A percentile compares a stretch with the other conserved stretches of the same genome.
Evolutionary conservation across 768 basidiomycete genomes (phyloP).

Genomic region (Exidia glandulosa): DNA sequence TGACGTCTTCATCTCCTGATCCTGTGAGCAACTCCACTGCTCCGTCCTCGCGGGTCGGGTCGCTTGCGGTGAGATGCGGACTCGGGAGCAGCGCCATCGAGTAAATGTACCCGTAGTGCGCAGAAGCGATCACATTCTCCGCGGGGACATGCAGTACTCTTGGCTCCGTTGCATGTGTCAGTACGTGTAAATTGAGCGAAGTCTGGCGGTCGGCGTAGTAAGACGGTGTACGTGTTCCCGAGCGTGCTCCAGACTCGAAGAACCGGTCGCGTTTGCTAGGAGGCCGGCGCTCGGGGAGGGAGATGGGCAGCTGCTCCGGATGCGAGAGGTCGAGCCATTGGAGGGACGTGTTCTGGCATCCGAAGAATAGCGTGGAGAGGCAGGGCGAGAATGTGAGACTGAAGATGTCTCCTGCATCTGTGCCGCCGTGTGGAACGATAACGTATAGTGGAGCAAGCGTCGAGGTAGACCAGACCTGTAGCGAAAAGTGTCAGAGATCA

Average conservation of each 20-base stretch:
- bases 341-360: slow-evolving; percentile 87
- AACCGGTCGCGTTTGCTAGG: slow-evolving; percentile 4
- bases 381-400: slow-evolving; percentile 67
- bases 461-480: slow-evolving; percentile 72
- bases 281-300: slow-evolving; percentile 5
- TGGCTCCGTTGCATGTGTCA: neutral
- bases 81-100: slow-evolving; percentile 51
- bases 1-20: slow-evolving; percentile 85
- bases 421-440: slow-evolving; percentile 67
- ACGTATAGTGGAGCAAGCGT: slow-evolving; percentile 57
- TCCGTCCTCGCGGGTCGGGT: slow-evolving; percentile 12
- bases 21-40: slow-evolving; percentile 62
- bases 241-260: neutral
- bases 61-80: slow-evolving; percentile 11
- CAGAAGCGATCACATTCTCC: slow-evolving; percentile 70
- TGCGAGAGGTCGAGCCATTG: slow-evolving; percentile 69
- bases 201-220: slow-evolving; percentile 2
- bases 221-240: slow-evolving; percentile 1
- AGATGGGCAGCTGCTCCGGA: slow-evolving; percentile 2
- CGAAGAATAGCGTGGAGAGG: slow-evolving; percentile 66
- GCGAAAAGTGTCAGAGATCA: neutral
- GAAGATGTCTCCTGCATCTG: slow-evolving; percentile 78
- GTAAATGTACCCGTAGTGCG: slow-evolving; percentile 92
- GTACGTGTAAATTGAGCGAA: slow-evolving; percentile 4
- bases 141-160: slow-evolving; percentile 44